Evolutionary conservation across 2,329 filamentous ascomycete genomes (phyloP).

Genomic region (Exophiala alcalophila): DNA sequence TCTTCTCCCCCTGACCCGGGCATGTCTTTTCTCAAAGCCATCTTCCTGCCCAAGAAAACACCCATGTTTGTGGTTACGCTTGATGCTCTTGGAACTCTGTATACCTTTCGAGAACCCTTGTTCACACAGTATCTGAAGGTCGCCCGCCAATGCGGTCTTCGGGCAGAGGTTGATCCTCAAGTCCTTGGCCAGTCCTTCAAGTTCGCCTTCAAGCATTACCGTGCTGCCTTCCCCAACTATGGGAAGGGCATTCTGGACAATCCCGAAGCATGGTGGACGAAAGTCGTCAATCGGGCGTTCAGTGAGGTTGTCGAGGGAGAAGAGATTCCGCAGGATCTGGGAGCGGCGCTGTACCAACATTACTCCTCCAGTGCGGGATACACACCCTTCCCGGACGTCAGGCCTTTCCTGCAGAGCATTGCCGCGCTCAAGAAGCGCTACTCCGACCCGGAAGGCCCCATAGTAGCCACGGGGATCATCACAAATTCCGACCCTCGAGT

Average conservation of each 20-base stretch:
- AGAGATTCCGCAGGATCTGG: conserved; percentile 36
- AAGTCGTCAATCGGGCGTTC: conserved; percentile 42
- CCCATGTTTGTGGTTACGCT: conserved; percentile 41
- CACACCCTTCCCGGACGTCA: conserved; percentile 41
- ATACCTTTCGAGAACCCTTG: conserved; percentile 41
- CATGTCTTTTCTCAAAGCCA: conserved; percentile 11
- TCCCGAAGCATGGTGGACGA: conserved; percentile 46
- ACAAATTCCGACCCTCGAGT: conserved; percentile 49
- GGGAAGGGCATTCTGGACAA: conserved; percentile 39
- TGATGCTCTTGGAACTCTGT: conserved; percentile 47
- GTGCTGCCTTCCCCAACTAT: conserved; percentile 41
- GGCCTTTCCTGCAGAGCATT: conserved; percentile 38
- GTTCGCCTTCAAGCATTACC: conserved; percentile 36
- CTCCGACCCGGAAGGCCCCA: conserved; percentile 29
- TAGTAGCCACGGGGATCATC: conserved; percentile 42
- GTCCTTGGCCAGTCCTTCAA: conserved; percentile 38
- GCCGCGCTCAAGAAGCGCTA: conserved; percentile 26
- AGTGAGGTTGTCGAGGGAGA: conserved; percentile 25
- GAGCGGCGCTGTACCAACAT: conserved; percentile 37
- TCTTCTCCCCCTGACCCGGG: no score
- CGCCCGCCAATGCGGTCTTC: conserved; percentile 39
- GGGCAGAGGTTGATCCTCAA: conserved; percentile 24
- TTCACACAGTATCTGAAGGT: conserved; percentile 41
- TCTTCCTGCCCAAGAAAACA: conserved; percentile 6
- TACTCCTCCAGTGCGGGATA: conserved; percentile 44